phyloP scores from a whole-genome alignment of 2,329 filamentous ascomycete genomes.

The Parafenestella ontariensis region DNA sequence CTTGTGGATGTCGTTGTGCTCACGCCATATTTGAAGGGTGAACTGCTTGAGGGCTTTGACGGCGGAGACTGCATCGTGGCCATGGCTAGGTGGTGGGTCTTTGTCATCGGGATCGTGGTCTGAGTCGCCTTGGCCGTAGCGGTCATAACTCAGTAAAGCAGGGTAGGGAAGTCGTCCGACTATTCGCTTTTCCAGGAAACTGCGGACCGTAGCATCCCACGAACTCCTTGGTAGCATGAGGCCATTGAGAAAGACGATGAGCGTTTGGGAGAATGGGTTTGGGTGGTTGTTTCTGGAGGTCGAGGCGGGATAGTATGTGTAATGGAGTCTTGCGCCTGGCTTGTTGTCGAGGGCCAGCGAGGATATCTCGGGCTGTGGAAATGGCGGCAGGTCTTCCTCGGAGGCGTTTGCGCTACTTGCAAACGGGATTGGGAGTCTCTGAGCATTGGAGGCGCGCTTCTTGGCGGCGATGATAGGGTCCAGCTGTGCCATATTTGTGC shows the following conservation, averaged over 20 bases:
- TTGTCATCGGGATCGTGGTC: conserved; percentile 54
- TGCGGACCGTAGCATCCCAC: conserved; percentile 47
- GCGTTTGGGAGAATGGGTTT: conserved; percentile 44
- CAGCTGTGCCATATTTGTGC: conserved; percentile 15
- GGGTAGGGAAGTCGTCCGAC: conserved; percentile 42
- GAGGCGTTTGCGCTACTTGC: conserved; percentile 26
- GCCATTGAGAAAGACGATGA: conserved; percentile 56
- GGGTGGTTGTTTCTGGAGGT: conserved; percentile 25
- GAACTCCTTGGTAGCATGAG: conserved; percentile 50
- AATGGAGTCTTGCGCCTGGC: conserved; percentile 38
- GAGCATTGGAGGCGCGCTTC: conserved; percentile 8
- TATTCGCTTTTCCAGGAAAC: conserved; percentile 38
- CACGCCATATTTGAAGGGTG: conserved; percentile 48
- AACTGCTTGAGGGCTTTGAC: conserved; percentile 57
- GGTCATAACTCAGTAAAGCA: conserved; percentile 63
- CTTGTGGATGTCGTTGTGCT: conserved; percentile 41
- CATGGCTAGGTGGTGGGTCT: conserved; percentile 48
- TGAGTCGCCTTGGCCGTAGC: conserved; percentile 63
- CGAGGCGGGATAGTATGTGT: conserved; percentile 45
- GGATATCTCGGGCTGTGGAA: conserved; percentile 40
- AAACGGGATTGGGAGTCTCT: conserved; percentile 19
- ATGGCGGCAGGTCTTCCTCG: conserved; percentile 38
- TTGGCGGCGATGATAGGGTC: conserved; percentile 9
- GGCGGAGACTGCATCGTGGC: conserved; percentile 57
- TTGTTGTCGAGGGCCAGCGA: conserved; percentile 38